Evolutionary conservation across 2,329 filamentous ascomycete genomes (phyloP).

Genomic region (Apiospora kogelbergensis): DNA sequence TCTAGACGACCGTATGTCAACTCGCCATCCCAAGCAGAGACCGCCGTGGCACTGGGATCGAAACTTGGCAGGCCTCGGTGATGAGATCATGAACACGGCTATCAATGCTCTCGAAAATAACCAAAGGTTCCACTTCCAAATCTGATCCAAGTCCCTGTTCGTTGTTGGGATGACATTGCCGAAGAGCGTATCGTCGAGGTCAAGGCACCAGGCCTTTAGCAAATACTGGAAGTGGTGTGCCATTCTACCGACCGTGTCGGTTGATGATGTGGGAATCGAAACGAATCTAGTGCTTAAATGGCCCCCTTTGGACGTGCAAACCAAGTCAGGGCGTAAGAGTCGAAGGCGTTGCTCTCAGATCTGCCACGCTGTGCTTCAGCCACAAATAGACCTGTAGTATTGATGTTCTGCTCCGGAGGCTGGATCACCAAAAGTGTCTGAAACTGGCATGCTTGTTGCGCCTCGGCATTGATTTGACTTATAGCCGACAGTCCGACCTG

Average conservation of each 20-base stretch:
- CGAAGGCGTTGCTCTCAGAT: constrained; percentile 11
- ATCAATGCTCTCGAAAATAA: constrained; percentile 8
- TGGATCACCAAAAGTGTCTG: not conserved
- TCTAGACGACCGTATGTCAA: not conserved
- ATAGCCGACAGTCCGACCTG: not conserved
- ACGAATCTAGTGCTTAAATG: constrained; percentile 9
- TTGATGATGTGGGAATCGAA: constrained; percentile 15
- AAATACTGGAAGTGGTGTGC: constrained; percentile 14
- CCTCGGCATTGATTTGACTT: not conserved
- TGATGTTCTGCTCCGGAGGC: constrained; percentile 43
- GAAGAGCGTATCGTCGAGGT: not conserved
- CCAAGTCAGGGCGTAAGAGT: constrained; percentile 47
- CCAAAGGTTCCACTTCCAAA: constrained; percentile 19
- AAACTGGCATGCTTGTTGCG: constrained; percentile 21
- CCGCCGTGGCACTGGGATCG: constrained; percentile 26
- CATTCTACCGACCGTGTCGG: constrained; percentile 10
- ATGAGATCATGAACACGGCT: constrained; percentile 18
- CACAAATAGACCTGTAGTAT: constrained; percentile 28
- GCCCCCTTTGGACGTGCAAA: constrained; percentile 39
- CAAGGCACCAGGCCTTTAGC: not conserved
- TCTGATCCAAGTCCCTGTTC: constrained; percentile 12
- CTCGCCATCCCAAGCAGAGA: constrained; percentile 22
- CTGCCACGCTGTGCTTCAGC: constrained; percentile 22
- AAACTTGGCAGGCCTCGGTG: not conserved
- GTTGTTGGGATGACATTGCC: not conserved